These are phyloP conservation scores for Paramyrothecium sp. DNA, from an alignment of 2,329 filamentous ascomycete species.

Conservation along the genomic window DNA sequence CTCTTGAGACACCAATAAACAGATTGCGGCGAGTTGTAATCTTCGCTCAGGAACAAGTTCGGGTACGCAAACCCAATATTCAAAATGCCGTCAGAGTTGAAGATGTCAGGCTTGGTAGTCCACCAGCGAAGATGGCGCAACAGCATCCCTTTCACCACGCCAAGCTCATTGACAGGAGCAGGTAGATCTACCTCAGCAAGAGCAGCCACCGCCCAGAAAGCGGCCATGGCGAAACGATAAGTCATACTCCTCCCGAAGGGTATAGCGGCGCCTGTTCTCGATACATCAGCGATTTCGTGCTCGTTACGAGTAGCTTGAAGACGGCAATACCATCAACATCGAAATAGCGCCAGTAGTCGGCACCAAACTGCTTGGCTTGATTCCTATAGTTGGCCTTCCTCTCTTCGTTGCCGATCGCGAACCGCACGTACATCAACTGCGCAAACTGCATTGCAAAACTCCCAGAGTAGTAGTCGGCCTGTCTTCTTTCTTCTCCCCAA, in stretches of 20 bases:
- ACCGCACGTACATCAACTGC: conserved; percentile 44
- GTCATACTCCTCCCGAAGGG: conserved; percentile 51
- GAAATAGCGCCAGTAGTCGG: conserved; percentile 46
- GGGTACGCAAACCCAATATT: conserved; percentile 39
- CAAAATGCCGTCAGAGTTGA: conserved; percentile 46
- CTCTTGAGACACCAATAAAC: conserved; percentile 54
- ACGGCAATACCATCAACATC: conserved; percentile 35
- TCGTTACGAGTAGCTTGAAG: neutral
- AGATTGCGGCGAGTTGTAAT: conserved; percentile 57
- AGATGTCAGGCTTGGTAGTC: conserved; percentile 38
- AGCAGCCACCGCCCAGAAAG: conserved; percentile 44
- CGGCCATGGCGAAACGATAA: conserved; percentile 49
- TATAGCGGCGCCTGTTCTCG: conserved; percentile 41
- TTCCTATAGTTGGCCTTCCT: conserved; percentile 34
- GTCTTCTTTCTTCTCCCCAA: conserved; percentile 33
- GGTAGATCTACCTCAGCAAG: conserved; percentile 39
- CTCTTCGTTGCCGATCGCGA: conserved; percentile 40
- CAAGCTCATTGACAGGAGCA: conserved; percentile 31
- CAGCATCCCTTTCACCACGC: conserved; percentile 45
- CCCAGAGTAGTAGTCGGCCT: conserved; percentile 52
- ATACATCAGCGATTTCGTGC: neutral
- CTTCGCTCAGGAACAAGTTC: conserved; percentile 55
- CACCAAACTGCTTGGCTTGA: conserved; percentile 38
- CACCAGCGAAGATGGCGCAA: conserved; percentile 51
- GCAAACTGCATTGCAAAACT: conserved; percentile 54